A percentile compares a stretch with the other conserved stretches of the same genome.
Conservation (phyloP, 345 rosid genomes). For the Salix arbutifolia region DNA sequence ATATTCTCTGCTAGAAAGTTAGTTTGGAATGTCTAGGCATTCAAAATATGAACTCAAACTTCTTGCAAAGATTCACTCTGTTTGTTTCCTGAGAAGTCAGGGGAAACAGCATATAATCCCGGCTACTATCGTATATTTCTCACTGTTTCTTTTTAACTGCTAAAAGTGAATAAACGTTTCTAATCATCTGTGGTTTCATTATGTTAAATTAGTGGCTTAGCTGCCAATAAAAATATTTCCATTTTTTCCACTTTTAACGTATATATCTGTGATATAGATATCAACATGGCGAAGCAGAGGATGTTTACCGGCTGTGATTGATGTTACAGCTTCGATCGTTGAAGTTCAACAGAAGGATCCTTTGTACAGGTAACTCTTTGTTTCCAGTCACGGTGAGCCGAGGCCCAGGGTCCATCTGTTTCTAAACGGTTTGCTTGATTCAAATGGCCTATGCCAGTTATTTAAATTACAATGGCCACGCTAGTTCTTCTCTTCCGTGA, state of each 20-base stretch:
- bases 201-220: not conserved
- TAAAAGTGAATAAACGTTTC: too few species aligned
- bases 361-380: constrained; percentile 44
- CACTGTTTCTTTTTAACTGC: not conserved
- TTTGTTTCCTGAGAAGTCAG: not conserved
- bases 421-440: not conserved
- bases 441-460: not conserved
- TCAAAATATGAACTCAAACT: too few species aligned
- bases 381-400: not conserved
- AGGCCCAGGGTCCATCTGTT: not conserved
- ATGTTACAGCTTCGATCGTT: constrained; percentile 75
- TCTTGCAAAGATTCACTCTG: too few species aligned
- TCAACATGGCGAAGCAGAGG: constrained; percentile 87
- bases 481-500: not conserved
- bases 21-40: too few species aligned
- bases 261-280: constrained; percentile 34
- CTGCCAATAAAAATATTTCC: not conserved
- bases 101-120: not conserved
- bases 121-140: too few species aligned
- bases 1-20: too few species aligned
- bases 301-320: constrained; percentile 67
- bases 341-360: constrained; percentile 82
- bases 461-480: not conserved
- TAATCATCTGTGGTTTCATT: not conserved
- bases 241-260: not conserved